phyloP scores from a whole-genome alignment of 1,284 basidiomycete species.

The Phenoliferia sp. region DNA sequence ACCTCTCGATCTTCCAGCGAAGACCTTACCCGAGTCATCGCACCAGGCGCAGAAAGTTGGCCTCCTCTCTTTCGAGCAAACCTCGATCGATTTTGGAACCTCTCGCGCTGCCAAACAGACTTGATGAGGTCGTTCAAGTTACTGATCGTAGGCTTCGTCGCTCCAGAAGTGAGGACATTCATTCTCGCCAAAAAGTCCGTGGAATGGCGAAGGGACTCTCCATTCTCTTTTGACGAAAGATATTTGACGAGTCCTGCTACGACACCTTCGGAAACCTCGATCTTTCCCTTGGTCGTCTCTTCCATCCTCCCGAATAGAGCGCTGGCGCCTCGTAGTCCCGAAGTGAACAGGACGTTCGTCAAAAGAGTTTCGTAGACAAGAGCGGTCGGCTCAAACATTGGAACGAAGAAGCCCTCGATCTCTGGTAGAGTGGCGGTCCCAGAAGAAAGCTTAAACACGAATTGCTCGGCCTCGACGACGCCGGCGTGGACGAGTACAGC shows the following conservation, averaged over 20 bases:
- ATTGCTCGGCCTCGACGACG: slow-evolving; percentile 11
- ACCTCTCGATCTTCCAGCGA: slow-evolving; percentile 8
- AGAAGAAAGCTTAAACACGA: slow-evolving; percentile 6
- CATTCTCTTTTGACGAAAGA: slow-evolving; percentile 10
- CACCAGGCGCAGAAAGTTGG: not conserved
- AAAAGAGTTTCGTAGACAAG: slow-evolving; percentile 17
- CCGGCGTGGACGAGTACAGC: slow-evolving; percentile 9
- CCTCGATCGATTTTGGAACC: not conserved
- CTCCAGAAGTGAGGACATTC: slow-evolving; percentile 10
- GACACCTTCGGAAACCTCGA: slow-evolving; percentile 20
- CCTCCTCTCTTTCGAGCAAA: not conserved
- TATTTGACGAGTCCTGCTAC: slow-evolving; percentile 15
- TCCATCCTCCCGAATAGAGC: slow-evolving; percentile 7
- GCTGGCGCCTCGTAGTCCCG: slow-evolving; percentile 15
- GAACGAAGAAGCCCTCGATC: not conserved
- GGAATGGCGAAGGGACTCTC: not conserved
- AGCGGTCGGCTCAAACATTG: not conserved
- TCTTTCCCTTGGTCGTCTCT: not conserved
- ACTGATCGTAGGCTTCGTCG: slow-evolving; percentile 7
- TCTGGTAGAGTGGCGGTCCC: slow-evolving; percentile 8
- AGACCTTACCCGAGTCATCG: not conserved
- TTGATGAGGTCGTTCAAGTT: slow-evolving; percentile 19
- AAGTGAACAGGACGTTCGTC: slow-evolving; percentile 11
- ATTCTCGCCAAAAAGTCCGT: slow-evolving; percentile 13
- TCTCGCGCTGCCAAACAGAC: slow-evolving; percentile 22